These are phyloP conservation scores for Lachancea waltii DNA, from an alignment of 805 yeast species.

Conservation along the genomic window DNA sequence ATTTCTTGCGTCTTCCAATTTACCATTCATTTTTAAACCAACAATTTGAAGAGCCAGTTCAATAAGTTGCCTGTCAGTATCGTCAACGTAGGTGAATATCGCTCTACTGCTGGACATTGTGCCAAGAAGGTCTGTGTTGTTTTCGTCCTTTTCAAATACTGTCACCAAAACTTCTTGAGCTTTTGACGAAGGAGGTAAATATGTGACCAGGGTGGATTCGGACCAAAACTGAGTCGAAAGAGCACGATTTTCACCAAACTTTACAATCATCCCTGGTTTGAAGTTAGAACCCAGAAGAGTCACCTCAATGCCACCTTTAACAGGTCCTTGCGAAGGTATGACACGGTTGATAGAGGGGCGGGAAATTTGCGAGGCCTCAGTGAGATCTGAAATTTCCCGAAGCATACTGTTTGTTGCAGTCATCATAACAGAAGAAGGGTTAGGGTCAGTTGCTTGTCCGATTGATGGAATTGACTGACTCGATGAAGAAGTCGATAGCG, in stretches of 20 bases:
- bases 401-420: slow-evolving; percentile 11
- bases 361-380: slow-evolving; percentile 7
- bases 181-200: slow-evolving; percentile 81
- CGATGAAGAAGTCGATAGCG: slow-evolving; percentile 13
- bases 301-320: slow-evolving; percentile 93
- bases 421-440: slow-evolving; percentile 4
- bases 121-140: slow-evolving; percentile 8
- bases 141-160: slow-evolving; percentile 38
- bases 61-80: slow-evolving; percentile 88
- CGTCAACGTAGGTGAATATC: slow-evolving; percentile 87
- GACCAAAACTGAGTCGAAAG: slow-evolving; percentile 95
- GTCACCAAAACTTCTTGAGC: slow-evolving; percentile 91
- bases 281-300: slow-evolving; percentile 85
- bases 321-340: slow-evolving; percentile 93
- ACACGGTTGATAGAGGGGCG: slow-evolving; percentile 70
- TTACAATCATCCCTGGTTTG: slow-evolving; percentile 72
- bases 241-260: slow-evolving; percentile 77
- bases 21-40: slow-evolving; percentile 94
- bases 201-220: slow-evolving; percentile 86
- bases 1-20: slow-evolving; percentile 87
- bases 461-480: slow-evolving; percentile 5
- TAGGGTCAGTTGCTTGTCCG: slow-evolving; percentile 7
- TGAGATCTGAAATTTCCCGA: slow-evolving; percentile 9
- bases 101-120: slow-evolving; percentile 24
- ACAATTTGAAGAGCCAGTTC: slow-evolving; percentile 95